phyloP scores from a whole-genome alignment of 352 stramenopile genomes.

The Blastocystis sp. region DNA sequence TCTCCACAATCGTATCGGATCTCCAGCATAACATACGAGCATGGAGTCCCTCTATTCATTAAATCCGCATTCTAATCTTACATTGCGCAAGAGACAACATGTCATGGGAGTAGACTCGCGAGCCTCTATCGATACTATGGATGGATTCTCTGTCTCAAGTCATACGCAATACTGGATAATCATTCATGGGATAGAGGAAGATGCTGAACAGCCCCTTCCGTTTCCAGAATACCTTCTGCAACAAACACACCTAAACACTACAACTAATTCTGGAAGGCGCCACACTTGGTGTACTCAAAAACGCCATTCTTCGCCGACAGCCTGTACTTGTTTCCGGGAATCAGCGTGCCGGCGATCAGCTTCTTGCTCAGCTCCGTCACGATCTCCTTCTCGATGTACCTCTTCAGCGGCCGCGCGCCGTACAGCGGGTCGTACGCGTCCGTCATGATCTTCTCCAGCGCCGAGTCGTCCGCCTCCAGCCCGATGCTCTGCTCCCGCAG shows the following conservation, averaged over 20 bases:
- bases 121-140: neutral
- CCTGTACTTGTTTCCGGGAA: slow-evolving; percentile 17
- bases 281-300: slow-evolving; percentile 29
- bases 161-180: neutral
- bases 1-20: neutral
- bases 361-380: slow-evolving; percentile 77
- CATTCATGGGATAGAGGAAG: neutral
- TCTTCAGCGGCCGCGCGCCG: slow-evolving; percentile 88
- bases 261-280: neutral
- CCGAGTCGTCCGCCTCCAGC: slow-evolving; percentile 76
- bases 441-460: slow-evolving; percentile 85
- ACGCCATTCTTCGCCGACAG: slow-evolving; percentile 38
- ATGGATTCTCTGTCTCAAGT: neutral
- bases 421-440: slow-evolving; percentile 87
- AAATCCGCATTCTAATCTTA: neutral
- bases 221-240: neutral
- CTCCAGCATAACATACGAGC: neutral
- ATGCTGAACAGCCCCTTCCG: neutral
- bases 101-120: neutral
- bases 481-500: slow-evolving; percentile 79
- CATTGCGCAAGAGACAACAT: neutral
- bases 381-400: slow-evolving; percentile 88
- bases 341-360: slow-evolving; percentile 47
- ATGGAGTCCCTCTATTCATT: neutral
- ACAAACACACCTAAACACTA: neutral